These are phyloP conservation scores for Rhynchosporium agropyri DNA, from an alignment of 2,329 filamentous ascomycete species.

Conservation along the genomic window DNA sequence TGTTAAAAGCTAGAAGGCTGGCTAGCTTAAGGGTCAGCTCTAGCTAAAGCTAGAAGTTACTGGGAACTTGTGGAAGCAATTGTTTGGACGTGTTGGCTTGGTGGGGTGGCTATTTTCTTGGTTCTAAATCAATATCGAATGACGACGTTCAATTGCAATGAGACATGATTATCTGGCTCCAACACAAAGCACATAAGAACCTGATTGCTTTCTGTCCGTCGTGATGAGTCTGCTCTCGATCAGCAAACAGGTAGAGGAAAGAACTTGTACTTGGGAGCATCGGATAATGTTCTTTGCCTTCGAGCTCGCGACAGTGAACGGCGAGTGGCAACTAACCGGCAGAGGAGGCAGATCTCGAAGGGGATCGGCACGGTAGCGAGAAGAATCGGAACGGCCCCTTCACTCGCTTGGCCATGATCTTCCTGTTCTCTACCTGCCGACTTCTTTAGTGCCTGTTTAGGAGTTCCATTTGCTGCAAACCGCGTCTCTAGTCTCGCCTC, in stretches of 20 bases:
- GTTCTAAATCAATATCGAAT: not conserved
- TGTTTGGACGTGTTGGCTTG: not conserved
- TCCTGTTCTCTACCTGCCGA: conserved; percentile 2
- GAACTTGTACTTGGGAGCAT: not conserved
- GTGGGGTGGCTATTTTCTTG: conserved; percentile 6
- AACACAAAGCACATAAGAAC: not conserved
- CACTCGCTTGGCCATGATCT: not conserved
- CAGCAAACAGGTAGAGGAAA: not conserved
- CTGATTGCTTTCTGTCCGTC: conserved; percentile 5
- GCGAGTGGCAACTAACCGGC: not conserved
- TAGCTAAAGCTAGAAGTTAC: not conserved
- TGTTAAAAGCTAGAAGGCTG: not conserved
- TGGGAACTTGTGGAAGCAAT: not conserved
- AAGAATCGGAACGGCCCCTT: conserved; percentile 8
- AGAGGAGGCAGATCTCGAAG: conserved; percentile 2
- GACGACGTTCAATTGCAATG: not conserved
- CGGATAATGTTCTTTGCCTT: not conserved
- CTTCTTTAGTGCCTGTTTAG: not conserved
- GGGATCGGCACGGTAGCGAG: conserved; percentile 14
- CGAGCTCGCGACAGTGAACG: not conserved
- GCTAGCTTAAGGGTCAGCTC: not conserved
- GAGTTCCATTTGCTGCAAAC: conserved; percentile 10
- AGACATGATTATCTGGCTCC: not conserved
- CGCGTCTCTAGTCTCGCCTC: not conserved
- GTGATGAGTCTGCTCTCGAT: conserved; percentile 9